phyloP scores from a whole-genome alignment of 2,329 filamentous ascomycete species.

The Xylariaceae sp. region DNA sequence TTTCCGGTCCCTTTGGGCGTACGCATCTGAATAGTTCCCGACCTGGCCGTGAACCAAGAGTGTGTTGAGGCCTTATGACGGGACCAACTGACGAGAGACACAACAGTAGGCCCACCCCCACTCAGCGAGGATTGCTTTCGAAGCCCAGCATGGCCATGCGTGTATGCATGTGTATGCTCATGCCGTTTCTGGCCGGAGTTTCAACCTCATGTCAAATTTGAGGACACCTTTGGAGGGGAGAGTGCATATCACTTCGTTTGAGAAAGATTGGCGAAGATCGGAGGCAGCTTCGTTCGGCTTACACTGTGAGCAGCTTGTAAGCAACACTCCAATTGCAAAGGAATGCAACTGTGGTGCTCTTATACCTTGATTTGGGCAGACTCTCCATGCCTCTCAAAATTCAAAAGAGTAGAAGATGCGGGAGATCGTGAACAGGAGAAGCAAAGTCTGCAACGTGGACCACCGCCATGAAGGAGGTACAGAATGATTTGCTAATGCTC shows the following conservation, averaged over 20 bases:
- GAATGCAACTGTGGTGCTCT: too few relatives aligned
- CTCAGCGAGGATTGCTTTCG: slow-evolving; percentile 11
- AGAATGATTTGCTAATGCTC: slow-evolving; percentile 18
- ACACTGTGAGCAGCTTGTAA: too few relatives aligned
- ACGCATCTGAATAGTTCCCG: too few relatives aligned
- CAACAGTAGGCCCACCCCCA: slow-evolving; percentile 14
- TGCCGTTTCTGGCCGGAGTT: slow-evolving; percentile 12
- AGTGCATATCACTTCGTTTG: slow-evolving; percentile 24
- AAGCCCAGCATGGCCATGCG: too few relatives aligned
- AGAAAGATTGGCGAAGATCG: slow-evolving; percentile 19
- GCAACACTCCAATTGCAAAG: too few relatives aligned
- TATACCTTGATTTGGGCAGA: too few relatives aligned
- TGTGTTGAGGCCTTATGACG: slow-evolving; percentile 5
- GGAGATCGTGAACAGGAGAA: slow-evolving; percentile 6
- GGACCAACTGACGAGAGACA: slow-evolving; percentile 13
- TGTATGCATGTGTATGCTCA: background rate
- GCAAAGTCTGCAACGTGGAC: slow-evolving; percentile 6
- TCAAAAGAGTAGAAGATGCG: background rate
- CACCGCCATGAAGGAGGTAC: slow-evolving; percentile 8
- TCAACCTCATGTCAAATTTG: slow-evolving; percentile 2
- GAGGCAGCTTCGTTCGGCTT: slow-evolving; percentile 2
- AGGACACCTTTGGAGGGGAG: slow-evolving; percentile 20
- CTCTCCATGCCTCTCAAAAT: background rate
- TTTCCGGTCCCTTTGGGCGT: slow-evolving; percentile 3
- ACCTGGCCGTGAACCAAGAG: slow-evolving; percentile 4